Base-by-base conservation (phyloP, 2,329 filamentous ascomycete species). In the Diaporthe amygdali region DNA sequence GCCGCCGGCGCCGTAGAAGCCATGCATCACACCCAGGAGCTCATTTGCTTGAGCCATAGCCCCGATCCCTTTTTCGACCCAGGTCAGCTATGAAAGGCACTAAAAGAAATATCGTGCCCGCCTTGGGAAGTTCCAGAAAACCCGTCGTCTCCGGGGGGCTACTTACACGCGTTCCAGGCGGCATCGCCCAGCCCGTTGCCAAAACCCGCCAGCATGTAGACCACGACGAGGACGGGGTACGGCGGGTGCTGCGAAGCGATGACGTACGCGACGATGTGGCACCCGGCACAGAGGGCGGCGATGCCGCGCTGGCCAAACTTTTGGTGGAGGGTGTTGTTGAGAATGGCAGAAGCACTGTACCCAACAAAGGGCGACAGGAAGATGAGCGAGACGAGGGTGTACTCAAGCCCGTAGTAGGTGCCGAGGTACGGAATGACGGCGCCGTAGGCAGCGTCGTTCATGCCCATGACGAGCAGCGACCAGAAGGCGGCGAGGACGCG, bases 41-140 rank as follows among this genome's bases (percentile, higher is more conserved):
- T 94, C 89, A 74, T 94, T 94, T 1, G 92, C 88, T 68, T 88
- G 89, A 10, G 87, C 86, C 86, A 95, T 90, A 74, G 90, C 91
- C 0, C 93, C 93, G 17, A 87, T 79, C 82, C n/a, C n/a, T n/a
- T n/a, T n/a, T n/a, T n/a, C n/a, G n/a, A n/a, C n/a, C n/a, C n/a
- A n/a, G n/a, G n/a, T n/a, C n/a, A n/a, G n/a, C n/a, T n/a, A n/a
- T n/a, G n/a, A n/a, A n/a, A n/a, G n/a, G n/a, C n/a, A n/a, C n/a
- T n/a, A n/a, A n/a, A n/a, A n/a, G n/a, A n/a, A n/a, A n/a, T n/a
- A n/a, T n/a, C n/a, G n/a, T n/a, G n/a, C n/a, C n/a, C n/a, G n/a
- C n/a, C n/a, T n/a, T n/a, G n/a, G n/a, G n/a, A n/a, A n/a, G n/a
- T n/a, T n/a, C n/a, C n/a, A n/a, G n/a, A n/a, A n/a, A n/a, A n/a